Percentiles rank a stretch among this genome's conserved stretches.
Evolutionary conservation across 148 eudicot species (phyloP).

Genomic region (Rhododendron griersonianum): DNA sequence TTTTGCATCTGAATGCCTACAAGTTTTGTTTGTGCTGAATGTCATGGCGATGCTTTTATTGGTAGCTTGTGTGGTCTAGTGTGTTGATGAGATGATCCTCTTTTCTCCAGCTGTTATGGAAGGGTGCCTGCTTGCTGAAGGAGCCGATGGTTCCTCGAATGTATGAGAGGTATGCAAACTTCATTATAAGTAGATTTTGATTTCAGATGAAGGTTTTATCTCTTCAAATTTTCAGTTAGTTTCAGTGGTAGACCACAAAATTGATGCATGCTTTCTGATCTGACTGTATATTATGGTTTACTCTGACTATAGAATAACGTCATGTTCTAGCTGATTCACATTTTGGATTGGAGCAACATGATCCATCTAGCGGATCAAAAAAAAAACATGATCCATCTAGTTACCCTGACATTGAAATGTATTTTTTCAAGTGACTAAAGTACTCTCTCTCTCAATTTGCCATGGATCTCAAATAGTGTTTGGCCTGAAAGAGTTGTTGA

Average conservation of each 20-base stretch:
- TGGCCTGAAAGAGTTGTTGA: not conserved
- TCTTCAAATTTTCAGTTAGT: not conserved
- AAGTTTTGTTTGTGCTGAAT: not conserved
- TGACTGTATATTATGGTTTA: not conserved
- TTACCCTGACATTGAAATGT: not conserved
- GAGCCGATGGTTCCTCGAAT: conserved; percentile 41
- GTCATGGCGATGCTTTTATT: not conserved
- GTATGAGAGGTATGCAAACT: conserved; percentile 43
- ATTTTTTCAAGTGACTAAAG: not conserved
- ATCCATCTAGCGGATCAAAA: not conserved
- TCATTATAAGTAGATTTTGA: conserved; percentile 18
- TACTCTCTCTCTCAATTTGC: not conserved
- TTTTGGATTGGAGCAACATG: not conserved
- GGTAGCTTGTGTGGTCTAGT: not conserved
- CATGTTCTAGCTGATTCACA: not conserved
- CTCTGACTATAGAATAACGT: not conserved
- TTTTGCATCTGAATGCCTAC: not conserved
- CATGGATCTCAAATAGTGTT: not conserved
- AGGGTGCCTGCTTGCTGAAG: conserved; percentile 43
- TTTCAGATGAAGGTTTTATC: not conserved
- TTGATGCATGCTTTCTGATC: not conserved
- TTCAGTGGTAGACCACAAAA: not conserved
- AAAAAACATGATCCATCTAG: not conserved
- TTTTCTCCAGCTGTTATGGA: conserved; percentile 43
- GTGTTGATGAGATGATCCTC: not conserved